phyloP scores from a whole-genome alignment of 441 rosid species.

The Capsella rubella region DNA sequence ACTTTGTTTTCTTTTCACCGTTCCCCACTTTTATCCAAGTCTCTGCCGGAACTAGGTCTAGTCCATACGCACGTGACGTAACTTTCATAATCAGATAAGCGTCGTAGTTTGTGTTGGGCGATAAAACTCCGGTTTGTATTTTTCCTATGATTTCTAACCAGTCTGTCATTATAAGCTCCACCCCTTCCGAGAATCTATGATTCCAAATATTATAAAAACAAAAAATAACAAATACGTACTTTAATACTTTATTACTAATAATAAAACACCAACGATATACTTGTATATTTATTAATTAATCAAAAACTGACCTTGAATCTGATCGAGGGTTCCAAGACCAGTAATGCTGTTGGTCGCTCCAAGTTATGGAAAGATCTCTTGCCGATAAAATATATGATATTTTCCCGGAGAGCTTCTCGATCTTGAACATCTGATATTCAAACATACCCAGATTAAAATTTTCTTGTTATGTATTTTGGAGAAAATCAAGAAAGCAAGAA shows the following conservation, averaged over 20 bases:
- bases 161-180: conserved; percentile 48
- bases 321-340: conserved; percentile 54
- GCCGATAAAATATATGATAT: conserved; percentile 52
- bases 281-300: no score
- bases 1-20: conserved; percentile 1
- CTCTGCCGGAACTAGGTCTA: conserved; percentile 53
- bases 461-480: not conserved
- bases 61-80: conserved; percentile 46
- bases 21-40: conserved; percentile 43
- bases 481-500: not conserved
- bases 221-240: no score
- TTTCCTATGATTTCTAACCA: conserved; percentile 54
- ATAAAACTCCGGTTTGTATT: conserved; percentile 44
- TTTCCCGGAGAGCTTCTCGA: conserved; percentile 51
- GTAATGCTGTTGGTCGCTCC: conserved; percentile 53
- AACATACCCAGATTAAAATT: not conserved
- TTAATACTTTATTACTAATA: no score
- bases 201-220: not conserved
- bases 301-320: conserved; percentile 50
- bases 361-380: conserved; percentile 57
- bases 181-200: conserved; percentile 48
- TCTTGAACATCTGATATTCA: conserved; percentile 47
- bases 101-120: conserved; percentile 47
- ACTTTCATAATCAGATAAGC: conserved; percentile 50
- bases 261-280: not conserved